Conservation (phyloP, 495 filamentous ascomycete species). For the Aspergillus wentii region DNA sequence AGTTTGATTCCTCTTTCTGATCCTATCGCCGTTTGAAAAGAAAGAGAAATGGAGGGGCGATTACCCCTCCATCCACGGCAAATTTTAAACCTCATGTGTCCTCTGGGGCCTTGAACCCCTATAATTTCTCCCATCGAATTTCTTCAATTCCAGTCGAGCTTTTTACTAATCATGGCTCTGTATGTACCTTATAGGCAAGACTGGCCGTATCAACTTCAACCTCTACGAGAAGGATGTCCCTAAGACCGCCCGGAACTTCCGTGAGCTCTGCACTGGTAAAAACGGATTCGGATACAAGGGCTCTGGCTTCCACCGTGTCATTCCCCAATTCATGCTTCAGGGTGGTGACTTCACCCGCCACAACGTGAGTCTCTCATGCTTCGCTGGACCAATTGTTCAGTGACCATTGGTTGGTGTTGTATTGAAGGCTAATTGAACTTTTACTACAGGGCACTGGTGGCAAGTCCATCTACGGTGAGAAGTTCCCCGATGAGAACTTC, state of each 20-base stretch:
- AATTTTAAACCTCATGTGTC: too few species aligned
- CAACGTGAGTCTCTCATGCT: conserved; percentile 57
- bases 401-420: conserved; percentile 1
- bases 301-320: conserved; percentile 90
- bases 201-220: conserved; percentile 80
- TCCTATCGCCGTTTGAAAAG: conserved; percentile 1
- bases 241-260: conserved; percentile 96
- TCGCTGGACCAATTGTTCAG: not conserved
- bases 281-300: conserved; percentile 88
- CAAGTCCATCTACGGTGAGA: conserved; percentile 93
- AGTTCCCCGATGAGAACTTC: conserved; percentile 98
- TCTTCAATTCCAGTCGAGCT: conserved; percentile 1
- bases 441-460: conserved; percentile 70
- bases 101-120: too few species aligned
- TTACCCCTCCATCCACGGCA: conserved; percentile 16
- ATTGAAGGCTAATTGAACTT: conserved; percentile 6
- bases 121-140: too few species aligned
- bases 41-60: not conserved
- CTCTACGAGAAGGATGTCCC: conserved; percentile 86
- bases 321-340: conserved; percentile 99
- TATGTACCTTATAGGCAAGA: conserved; percentile 53
- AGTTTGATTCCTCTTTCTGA: conserved; percentile 24
- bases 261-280: conserved; percentile 88
- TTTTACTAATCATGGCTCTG: conserved; percentile 13
- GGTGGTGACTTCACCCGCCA: conserved; percentile 95